Evolutionary conservation across 2,329 filamentous ascomycete genomes (phyloP).

Genomic region (Fusarium armeniacum): DNA sequence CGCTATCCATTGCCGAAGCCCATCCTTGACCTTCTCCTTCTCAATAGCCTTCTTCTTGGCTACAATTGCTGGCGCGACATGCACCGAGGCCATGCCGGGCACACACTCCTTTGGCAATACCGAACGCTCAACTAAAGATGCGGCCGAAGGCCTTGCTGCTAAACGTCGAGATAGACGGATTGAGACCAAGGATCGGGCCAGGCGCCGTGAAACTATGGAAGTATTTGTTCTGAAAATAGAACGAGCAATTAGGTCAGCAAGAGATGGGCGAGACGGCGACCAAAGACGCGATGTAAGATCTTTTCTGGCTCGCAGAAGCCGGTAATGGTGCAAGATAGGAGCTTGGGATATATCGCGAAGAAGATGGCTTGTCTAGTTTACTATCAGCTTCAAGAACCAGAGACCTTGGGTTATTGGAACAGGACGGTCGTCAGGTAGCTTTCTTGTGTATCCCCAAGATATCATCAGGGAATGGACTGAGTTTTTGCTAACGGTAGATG

Average conservation of each 20-base stretch:
- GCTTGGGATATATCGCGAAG: constrained; percentile 73
- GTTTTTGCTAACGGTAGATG: constrained; percentile 15
- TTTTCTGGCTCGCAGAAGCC: constrained; percentile 69
- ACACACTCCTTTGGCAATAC: constrained; percentile 77
- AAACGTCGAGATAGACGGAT: constrained; percentile 75
- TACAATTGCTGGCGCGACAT: constrained; percentile 72
- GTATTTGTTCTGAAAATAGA: constrained; percentile 77
- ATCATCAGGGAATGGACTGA: constrained; percentile 1
- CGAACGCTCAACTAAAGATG: constrained; percentile 71
- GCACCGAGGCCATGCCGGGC: constrained; percentile 58
- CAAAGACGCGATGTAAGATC: constrained; percentile 69
- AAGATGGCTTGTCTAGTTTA: constrained; percentile 69
- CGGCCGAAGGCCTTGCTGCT: constrained; percentile 69
- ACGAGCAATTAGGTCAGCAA: constrained; percentile 72
- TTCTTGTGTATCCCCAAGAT: neutral
- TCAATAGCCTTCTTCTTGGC: constrained; percentile 74
- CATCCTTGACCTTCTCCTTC: constrained; percentile 76
- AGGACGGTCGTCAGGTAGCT: neutral
- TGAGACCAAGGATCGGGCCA: constrained; percentile 73
- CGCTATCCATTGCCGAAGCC: constrained; percentile 74
- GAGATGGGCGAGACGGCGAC: constrained; percentile 69
- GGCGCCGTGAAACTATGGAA: constrained; percentile 72
- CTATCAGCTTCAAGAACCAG: constrained; percentile 38
- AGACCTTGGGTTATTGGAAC: constrained; percentile 2
- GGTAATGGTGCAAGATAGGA: constrained; percentile 74